Conservation (phyloP, 2,329 filamentous ascomycete genomes). For the Sphaceloma murrayae region DNA sequence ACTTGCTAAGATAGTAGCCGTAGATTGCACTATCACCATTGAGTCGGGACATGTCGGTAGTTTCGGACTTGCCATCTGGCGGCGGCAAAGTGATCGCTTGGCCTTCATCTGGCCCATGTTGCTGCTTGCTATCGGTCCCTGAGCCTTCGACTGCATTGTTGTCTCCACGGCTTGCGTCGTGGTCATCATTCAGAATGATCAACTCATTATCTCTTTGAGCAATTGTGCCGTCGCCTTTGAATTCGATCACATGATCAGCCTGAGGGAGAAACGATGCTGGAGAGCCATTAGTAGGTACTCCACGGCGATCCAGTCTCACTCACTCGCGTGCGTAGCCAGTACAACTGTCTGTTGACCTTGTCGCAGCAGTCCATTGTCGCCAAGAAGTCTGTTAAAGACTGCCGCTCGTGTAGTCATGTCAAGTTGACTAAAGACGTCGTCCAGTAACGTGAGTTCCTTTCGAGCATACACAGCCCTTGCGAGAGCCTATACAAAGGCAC, state of each 20-base stretch:
- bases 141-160: too few relatives aligned
- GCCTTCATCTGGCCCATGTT: too few relatives aligned
- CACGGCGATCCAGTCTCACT: neutral
- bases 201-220: too few relatives aligned
- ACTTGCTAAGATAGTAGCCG: conserved; percentile 23
- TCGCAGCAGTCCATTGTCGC: conserved; percentile 37
- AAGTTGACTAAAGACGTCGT: conserved; percentile 44
- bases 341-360: conserved; percentile 34
- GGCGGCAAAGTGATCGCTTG: neutral
- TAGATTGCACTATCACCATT: conserved; percentile 36
- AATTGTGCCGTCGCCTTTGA: conserved; percentile 33
- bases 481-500: too few relatives aligned
- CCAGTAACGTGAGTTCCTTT: conserved; percentile 41
- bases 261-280: neutral
- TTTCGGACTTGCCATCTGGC: neutral
- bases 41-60: conserved; percentile 17
- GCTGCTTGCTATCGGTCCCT: too few relatives aligned
- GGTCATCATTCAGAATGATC: too few relatives aligned
- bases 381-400: conserved; percentile 40
- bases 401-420: conserved; percentile 41
- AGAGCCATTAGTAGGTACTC: neutral
- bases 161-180: too few relatives aligned
- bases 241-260: conserved; percentile 36
- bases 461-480: conserved; percentile 45
- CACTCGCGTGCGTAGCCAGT: conserved; percentile 32